Base-by-base conservation (phyloP, 2,329 filamentous ascomycete species). In the Aspergillus sp. region DNA sequence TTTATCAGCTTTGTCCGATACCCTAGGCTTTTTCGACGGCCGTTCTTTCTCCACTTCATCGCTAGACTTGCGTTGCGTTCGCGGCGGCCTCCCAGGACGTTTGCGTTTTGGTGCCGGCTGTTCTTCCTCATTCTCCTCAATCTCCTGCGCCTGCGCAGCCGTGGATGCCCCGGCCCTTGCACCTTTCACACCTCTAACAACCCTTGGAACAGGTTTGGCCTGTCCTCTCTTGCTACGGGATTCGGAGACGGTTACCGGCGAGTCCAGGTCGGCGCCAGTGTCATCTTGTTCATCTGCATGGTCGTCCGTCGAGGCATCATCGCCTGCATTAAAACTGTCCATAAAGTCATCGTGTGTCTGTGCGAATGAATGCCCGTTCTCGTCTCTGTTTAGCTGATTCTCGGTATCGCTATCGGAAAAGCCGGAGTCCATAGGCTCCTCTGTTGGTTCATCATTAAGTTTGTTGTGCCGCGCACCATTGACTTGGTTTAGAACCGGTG, bases 391-490 rank as follows among this genome's bases (percentile, higher is more conserved):
- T 7, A 69, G 57, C 21, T 71, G 62, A 47, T 67, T 62, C 50
- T 71, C 71, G 32, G 65, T 66, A 57, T 78, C 76, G 53, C 66
- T 68, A 48, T 79, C 74, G 10, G 77, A 77, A 58, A 76, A 74
- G 32, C 72, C 69, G 21, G 65, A 62, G 38, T 72, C 57, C 21
- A 62, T 64, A 19, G 70, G 62, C 36, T 61, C 60, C 5, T 72
- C 69, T 8, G 65, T n/a, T 8, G 56, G 64, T 11, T 58, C 64
- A 21, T 60, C 53, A 38, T 42, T 55, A n/a, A 32, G 61, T 27
- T 64, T 65, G 49, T 69, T 73, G 25, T 64, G 63, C 53, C 61
- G 64, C 19, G 60, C 50, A 32, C 62, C 66, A 53, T 67, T 68
- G 17, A 68, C 65, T 38, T 71, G 68, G 42, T 68, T 70, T 4